Evolutionary conservation across 1,284 basidiomycete species (phyloP).

Genomic region (Trametes pubescens): DNA sequence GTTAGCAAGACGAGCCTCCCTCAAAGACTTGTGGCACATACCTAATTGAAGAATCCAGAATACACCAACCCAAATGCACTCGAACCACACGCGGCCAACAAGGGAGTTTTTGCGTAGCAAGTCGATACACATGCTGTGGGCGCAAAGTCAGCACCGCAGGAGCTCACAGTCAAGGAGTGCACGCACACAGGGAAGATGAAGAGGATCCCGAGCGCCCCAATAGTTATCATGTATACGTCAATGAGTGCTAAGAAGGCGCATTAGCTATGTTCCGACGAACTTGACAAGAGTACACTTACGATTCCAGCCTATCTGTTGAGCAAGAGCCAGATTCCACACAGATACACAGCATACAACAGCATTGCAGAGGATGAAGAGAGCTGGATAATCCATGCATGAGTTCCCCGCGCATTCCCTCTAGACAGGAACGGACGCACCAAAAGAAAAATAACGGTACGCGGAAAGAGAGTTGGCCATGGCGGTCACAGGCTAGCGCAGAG

Average conservation of each 20-base stretch:
- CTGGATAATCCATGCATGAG: conserved; percentile 45
- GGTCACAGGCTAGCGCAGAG: conserved; percentile 31
- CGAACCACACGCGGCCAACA: conserved; percentile 74
- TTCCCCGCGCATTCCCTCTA: background rate
- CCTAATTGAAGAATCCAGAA: conserved; percentile 69
- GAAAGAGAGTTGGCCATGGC: conserved; percentile 42
- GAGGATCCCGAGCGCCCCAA: conserved; percentile 66
- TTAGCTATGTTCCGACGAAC: background rate
- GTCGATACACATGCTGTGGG: conserved; percentile 66
- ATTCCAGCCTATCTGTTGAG: conserved; percentile 43
- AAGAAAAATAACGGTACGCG: conserved; percentile 42
- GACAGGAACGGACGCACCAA: conserved; percentile 35
- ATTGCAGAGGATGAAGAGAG: conserved; percentile 67
- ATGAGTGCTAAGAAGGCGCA: conserved; percentile 50
- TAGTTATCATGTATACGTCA: conserved; percentile 67
- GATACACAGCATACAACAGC: conserved; percentile 71
- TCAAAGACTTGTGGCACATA: conserved; percentile 44
- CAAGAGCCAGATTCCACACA: conserved; percentile 72
- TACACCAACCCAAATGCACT: conserved; percentile 66
- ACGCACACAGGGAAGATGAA: conserved; percentile 69
- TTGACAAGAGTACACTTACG: conserved; percentile 42
- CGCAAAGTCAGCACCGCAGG: background rate
- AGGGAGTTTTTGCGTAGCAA: conserved; percentile 58
- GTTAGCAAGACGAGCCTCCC: conserved; percentile 4
- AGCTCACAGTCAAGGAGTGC: background rate